These are phyloP conservation scores for Trichosanthes truncata DNA, from an alignment of 306 rosid species.

Conservation along the genomic window DNA sequence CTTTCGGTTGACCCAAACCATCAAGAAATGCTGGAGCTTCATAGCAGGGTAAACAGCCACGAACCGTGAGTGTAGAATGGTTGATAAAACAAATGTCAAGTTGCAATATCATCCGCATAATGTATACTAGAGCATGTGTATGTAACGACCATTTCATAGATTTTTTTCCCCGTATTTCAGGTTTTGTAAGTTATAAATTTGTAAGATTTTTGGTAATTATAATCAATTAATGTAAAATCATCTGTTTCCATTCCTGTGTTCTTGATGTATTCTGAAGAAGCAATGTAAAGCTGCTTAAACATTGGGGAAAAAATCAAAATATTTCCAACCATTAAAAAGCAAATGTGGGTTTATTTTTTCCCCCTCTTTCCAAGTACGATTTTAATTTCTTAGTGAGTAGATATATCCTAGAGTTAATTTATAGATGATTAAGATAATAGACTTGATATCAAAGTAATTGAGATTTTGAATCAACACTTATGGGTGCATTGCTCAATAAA, in stretches of 20 bases:
- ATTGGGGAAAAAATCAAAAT: not conserved
- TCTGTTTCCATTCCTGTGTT: not conserved
- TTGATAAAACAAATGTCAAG: not conserved
- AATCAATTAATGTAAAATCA: constrained; percentile 10
- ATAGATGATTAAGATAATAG: not conserved
- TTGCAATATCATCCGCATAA: not conserved
- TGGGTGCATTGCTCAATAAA: too few species aligned
- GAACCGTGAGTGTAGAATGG: constrained; percentile 48
- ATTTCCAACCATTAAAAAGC: not conserved
- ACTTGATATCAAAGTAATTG: not conserved
- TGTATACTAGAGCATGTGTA: constrained; percentile 15
- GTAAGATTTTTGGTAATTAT: constrained; percentile 11
- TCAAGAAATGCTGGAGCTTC: constrained; percentile 92
- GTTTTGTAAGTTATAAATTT: constrained; percentile 8
- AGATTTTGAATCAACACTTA: too few species aligned
- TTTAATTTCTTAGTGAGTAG: not conserved
- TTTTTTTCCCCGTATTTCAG: constrained; percentile 2
- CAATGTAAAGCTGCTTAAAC: not conserved
- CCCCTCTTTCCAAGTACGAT: not conserved
- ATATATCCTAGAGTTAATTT: not conserved
- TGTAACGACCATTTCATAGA: constrained; percentile 15
- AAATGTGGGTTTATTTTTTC: not conserved
- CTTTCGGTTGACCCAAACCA: constrained; percentile 89
- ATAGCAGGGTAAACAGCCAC: constrained; percentile 71
- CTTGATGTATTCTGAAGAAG: not conserved